Percentiles rank a stretch among this genome's conserved stretches.
Conservation (phyloP, 495 filamentous ascomycete species). For the Podospora australis region DNA sequence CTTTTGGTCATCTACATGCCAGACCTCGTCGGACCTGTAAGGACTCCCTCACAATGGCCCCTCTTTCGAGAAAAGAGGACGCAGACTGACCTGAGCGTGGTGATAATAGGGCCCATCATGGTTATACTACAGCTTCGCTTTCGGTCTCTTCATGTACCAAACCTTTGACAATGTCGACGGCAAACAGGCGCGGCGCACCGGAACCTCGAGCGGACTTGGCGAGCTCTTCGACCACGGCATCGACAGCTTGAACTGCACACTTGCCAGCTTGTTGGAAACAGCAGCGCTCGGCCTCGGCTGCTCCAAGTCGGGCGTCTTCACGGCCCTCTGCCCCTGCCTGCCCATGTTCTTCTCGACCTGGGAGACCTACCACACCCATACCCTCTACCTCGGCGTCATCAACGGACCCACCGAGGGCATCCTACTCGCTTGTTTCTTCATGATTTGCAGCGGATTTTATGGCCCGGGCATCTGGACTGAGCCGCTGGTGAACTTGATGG, state of each 20-base stretch:
- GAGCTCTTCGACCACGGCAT: conserved; percentile 99
- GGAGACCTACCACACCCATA: conserved; percentile 99
- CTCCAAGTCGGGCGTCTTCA: conserved; percentile 77
- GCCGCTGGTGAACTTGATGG: conserved; percentile 59
- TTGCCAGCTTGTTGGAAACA: conserved; percentile 80
- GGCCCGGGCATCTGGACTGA: conserved; percentile 84
- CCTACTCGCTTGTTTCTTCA: conserved; percentile 76
- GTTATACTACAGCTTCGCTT: conserved; percentile 91
- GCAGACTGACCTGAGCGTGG: conserved; percentile 4
- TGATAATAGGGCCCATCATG: conserved; percentile 73
- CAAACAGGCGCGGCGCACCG: conserved; percentile 91
- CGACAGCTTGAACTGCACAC: conserved; percentile 92
- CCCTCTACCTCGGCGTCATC: conserved; percentile 91
- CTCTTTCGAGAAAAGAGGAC: conserved; percentile 2
- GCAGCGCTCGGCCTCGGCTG: conserved; percentile 87
- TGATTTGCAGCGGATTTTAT: conserved; percentile 79
- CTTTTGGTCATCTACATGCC: conserved; percentile 78
- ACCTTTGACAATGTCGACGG: conserved; percentile 98
- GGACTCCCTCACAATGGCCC: conserved; percentile 15
- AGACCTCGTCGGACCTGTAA: conserved; percentile 84
- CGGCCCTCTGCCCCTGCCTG: conserved; percentile 80
- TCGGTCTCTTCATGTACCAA: conserved; percentile 95
- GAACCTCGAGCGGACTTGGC: conserved; percentile 87
- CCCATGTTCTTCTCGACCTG: conserved; percentile 99
- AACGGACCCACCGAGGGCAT: conserved; percentile 97